Percentiles rank a stretch among this genome's conserved stretches.
Conservation (phyloP, 495 filamentous ascomycete species). For the Penicillium steckii region DNA sequence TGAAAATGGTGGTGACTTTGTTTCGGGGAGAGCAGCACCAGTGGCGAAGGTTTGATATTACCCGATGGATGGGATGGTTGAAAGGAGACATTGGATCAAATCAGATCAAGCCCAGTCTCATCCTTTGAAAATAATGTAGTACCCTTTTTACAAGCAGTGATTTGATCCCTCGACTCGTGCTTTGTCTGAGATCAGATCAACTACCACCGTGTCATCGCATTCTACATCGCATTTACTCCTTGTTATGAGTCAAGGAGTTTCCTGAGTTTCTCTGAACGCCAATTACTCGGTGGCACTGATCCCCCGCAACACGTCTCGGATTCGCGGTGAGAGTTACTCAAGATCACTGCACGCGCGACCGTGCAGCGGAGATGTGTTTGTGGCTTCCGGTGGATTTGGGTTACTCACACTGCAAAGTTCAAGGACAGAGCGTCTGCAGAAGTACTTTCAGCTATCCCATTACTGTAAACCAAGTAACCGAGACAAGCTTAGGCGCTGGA, state of each 20-base stretch:
- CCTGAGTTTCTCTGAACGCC: neutral
- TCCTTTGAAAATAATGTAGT: too few relatives aligned
- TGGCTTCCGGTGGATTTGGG: slow-evolving; percentile 11
- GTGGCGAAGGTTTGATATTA: too few relatives aligned
- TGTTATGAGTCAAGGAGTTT: slow-evolving; percentile 10
- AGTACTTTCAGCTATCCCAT: too few relatives aligned
- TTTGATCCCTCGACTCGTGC: too few relatives aligned
- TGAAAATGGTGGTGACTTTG: too few relatives aligned
- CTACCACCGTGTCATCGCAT: neutral
- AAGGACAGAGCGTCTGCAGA: slow-evolving; percentile 4
- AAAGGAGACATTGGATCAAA: neutral
- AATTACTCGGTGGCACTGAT: neutral
- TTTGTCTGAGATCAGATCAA: neutral
- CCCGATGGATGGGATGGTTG: too few relatives aligned
- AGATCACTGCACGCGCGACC: slow-evolving; percentile 11
- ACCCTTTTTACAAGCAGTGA: too few relatives aligned
- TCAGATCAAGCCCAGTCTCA: neutral
- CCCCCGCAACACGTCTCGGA: slow-evolving; percentile 13
- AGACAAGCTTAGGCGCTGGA: too few relatives aligned
- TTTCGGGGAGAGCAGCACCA: too few relatives aligned
- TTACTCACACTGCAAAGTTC: slow-evolving; percentile 17
- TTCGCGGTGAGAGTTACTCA: slow-evolving; percentile 6
- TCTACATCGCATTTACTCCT: neutral
- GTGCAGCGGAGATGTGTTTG: slow-evolving; percentile 13
- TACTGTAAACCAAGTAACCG: neutral